Evolutionary conservation across 1,284 basidiomycete species (phyloP).

Genomic region (Ustilago sp.): DNA sequence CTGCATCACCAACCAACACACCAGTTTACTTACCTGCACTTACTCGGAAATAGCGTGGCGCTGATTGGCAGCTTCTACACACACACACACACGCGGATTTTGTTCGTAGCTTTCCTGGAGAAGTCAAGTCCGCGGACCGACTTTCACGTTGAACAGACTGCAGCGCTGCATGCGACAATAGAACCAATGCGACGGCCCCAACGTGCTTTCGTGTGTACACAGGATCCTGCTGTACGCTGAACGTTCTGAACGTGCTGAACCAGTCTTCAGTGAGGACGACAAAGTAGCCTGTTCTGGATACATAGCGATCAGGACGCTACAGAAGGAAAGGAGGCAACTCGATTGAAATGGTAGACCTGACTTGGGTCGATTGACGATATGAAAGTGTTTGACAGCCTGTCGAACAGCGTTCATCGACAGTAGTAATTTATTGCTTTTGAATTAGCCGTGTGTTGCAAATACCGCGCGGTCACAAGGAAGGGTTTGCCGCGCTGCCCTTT

Average conservation of each 20-base stretch:
- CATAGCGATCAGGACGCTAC: too few relatives aligned
- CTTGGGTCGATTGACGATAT: neutral
- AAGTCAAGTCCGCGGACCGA: conserved; percentile 15
- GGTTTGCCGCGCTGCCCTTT: neutral
- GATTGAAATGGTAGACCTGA: neutral
- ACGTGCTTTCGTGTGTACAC: neutral
- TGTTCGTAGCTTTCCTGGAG: neutral
- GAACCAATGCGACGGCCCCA: neutral
- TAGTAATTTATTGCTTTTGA: neutral
- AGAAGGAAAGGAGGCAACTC: too few relatives aligned
- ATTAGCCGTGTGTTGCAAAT: neutral
- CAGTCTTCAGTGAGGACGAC: too few relatives aligned
- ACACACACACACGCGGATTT: neutral
- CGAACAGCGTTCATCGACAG: neutral
- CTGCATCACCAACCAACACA: neutral
- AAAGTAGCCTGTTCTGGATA: too few relatives aligned
- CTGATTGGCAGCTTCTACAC: conserved; percentile 16
- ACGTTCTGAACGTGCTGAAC: too few relatives aligned
- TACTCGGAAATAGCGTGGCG: conserved; percentile 15
- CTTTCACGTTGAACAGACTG: neutral
- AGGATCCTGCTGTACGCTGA: neutral
- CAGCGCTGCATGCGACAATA: conserved; percentile 8
- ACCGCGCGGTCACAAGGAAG: neutral
- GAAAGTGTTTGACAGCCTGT: neutral
- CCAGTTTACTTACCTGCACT: neutral